phyloP scores from a whole-genome alignment of 768 basidiomycete species.

The Rhizopogon vesiculosus region DNA sequence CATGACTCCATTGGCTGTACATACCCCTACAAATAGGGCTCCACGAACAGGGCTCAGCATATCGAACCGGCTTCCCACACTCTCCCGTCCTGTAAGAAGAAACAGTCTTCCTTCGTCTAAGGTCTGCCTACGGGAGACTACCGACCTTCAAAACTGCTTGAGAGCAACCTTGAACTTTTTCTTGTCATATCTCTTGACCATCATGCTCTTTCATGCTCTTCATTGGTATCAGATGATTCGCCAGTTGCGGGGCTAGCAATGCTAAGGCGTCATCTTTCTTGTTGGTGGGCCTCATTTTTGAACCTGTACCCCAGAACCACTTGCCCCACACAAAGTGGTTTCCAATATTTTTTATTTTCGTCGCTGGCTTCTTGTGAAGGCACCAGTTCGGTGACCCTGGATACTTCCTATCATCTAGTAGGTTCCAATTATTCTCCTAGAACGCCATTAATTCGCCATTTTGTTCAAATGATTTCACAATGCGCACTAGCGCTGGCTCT shows the following conservation, averaged over 20 bases:
- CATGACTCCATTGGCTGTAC: background rate
- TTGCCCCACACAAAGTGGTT: background rate
- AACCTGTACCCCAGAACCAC: background rate
- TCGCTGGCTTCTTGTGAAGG: background rate
- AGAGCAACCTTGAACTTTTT: background rate
- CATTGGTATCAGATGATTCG: too few relatives aligned
- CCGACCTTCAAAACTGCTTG: background rate
- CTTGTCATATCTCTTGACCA: background rate
- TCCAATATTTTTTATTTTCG: too few relatives aligned
- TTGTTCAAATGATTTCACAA: conserved; percentile 55
- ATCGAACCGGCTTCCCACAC: too few relatives aligned
- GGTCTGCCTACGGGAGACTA: too few relatives aligned
- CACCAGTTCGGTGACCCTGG: conserved; percentile 62
- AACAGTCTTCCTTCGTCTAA: too few relatives aligned
- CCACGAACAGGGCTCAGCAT: too few relatives aligned
- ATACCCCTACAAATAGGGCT: background rate
- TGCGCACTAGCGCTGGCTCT: conserved; percentile 69
- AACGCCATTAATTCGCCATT: background rate
- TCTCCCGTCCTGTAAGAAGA: too few relatives aligned
- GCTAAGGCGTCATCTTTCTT: background rate
- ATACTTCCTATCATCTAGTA: conserved; percentile 55
- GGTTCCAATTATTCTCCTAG: conserved; percentile 15
- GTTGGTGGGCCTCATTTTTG: background rate
- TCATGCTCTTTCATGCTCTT: background rate
- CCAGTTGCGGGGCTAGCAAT: background rate